Evolutionary conservation across 2,329 filamentous ascomycete genomes (phyloP).

Genomic region (Phialemonium atrogriseum): DNA sequence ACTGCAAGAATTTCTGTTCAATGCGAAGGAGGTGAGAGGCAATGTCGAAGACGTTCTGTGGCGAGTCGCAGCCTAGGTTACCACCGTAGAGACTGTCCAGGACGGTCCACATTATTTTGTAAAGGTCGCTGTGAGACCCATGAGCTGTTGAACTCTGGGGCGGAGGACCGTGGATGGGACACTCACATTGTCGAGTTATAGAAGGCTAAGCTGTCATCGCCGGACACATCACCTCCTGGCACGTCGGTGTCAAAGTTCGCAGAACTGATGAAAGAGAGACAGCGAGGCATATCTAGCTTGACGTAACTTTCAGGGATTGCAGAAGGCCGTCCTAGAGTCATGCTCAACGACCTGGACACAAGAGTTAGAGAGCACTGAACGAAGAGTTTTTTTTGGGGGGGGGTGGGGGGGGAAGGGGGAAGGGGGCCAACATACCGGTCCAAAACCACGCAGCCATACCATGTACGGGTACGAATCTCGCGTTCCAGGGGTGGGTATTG

Average conservation of each 20-base stretch:
- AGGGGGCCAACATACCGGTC: conserved; percentile 25
- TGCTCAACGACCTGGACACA: conserved; percentile 33
- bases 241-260: conserved; percentile 1
- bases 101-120: conserved; percentile 23
- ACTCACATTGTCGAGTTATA: conserved; percentile 25
- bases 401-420: too few species aligned
- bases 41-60: conserved; percentile 15
- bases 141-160: not conserved
- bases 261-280: too few species aligned
- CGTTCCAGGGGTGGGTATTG: conserved; percentile 30
- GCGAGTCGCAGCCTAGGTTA: conserved; percentile 29
- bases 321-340: conserved; percentile 41
- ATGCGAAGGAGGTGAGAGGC: conserved; percentile 26
- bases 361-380: not conserved
- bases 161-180: not conserved
- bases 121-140: conserved; percentile 16
- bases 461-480: conserved; percentile 39
- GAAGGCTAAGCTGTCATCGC: conserved; percentile 18
- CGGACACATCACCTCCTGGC: conserved; percentile 6
- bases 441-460: conserved; percentile 39
- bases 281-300: conserved; percentile 27
- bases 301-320: conserved; percentile 36
- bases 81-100: conserved; percentile 33
- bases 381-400: not conserved
- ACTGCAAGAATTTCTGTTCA: conserved; percentile 28